Evolutionary conservation across 2,329 filamentous ascomycete species (phyloP).

Genomic region (Fusarium nanum): DNA sequence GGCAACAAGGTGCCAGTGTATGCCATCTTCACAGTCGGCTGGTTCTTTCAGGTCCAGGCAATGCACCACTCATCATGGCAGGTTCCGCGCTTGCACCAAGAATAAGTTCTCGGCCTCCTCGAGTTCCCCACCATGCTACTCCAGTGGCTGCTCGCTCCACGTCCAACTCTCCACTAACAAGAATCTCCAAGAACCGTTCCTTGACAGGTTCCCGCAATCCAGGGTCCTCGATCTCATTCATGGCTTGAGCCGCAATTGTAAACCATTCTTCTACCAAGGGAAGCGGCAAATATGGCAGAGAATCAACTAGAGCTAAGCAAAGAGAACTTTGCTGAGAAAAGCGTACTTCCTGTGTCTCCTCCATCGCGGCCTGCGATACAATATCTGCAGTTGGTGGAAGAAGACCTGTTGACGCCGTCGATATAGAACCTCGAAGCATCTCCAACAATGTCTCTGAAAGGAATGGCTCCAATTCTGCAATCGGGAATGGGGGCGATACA

Average conservation of each 20-base stretch:
- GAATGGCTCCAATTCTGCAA: slow-evolving; percentile 78
- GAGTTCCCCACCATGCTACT: slow-evolving; percentile 85
- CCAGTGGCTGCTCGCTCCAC: slow-evolving; percentile 82
- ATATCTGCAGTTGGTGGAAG: slow-evolving; percentile 56
- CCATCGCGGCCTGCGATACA: slow-evolving; percentile 48
- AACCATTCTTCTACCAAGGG: slow-evolving; percentile 84
- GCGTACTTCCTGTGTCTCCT: slow-evolving; percentile 47
- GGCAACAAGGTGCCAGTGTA: background rate
- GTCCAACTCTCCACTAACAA: slow-evolving; percentile 88
- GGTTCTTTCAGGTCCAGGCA: slow-evolving; percentile 50
- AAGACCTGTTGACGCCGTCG: slow-evolving; percentile 60
- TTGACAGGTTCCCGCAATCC: slow-evolving; percentile 73
- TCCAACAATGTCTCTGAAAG: slow-evolving; percentile 86
- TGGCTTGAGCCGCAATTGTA: slow-evolving; percentile 73
- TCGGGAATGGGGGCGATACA: slow-evolving; percentile 80
- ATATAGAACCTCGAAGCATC: slow-evolving; percentile 73
- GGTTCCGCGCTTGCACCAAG: slow-evolving; percentile 46
- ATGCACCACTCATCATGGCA: slow-evolving; percentile 67
- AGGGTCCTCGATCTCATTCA: slow-evolving; percentile 72
- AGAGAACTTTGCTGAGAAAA: slow-evolving; percentile 85
- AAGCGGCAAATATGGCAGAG: slow-evolving; percentile 78
- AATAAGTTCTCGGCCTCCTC: slow-evolving; percentile 65
- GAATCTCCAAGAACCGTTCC: slow-evolving; percentile 80
- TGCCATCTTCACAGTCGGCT: slow-evolving; percentile 53
- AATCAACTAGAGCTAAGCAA: slow-evolving; percentile 81